Percentiles rank a stretch among this genome's conserved stretches.
These are phyloP conservation scores for Debaryomyces nepalensis DNA, from an alignment of 1,139 yeast genomes.

Conservation along the genomic window DNA sequence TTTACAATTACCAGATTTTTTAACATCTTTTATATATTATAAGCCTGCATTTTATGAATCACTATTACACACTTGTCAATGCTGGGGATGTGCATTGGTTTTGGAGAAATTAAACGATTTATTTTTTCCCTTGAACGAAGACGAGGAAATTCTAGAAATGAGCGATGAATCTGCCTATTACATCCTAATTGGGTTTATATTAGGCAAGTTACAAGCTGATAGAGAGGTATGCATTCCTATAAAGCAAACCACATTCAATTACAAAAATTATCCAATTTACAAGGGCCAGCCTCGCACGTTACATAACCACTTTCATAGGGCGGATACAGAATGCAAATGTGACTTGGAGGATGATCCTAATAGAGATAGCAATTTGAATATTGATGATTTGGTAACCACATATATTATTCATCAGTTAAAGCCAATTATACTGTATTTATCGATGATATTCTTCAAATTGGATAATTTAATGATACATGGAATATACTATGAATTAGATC, in stretches of 20 bases:
- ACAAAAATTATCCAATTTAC: conserved; percentile 38
- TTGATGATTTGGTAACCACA: conserved; percentile 42
- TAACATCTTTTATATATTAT: conserved; percentile 45
- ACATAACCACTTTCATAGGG: conserved; percentile 37
- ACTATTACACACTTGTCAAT: conserved; percentile 42
- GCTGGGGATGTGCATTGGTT: conserved; percentile 42
- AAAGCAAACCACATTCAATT: conserved; percentile 31
- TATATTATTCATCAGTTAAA: conserved; percentile 42
- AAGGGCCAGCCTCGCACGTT: conserved; percentile 46
- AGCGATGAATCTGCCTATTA: conserved; percentile 37
- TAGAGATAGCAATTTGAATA: conserved; percentile 28
- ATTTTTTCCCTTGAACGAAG: conserved; percentile 31
- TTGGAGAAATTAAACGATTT: conserved; percentile 27
- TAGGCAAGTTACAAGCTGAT: conserved; percentile 44
- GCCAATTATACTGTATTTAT: conserved; percentile 36
- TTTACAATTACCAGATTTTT: conserved; percentile 42
- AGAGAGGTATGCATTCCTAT: conserved; percentile 46
- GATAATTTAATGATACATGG: conserved; percentile 45
- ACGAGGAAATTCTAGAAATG: conserved; percentile 18
- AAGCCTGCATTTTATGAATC: conserved; percentile 44
- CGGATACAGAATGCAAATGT: conserved; percentile 28
- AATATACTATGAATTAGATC: conserved; percentile 32
- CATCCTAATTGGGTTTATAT: conserved; percentile 39
- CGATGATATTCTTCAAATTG: conserved; percentile 29
- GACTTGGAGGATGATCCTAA: conserved; percentile 27